These are phyloP conservation scores for Pichia sp. DNA, from an alignment of 1,139 yeast species.

Conservation along the genomic window DNA sequence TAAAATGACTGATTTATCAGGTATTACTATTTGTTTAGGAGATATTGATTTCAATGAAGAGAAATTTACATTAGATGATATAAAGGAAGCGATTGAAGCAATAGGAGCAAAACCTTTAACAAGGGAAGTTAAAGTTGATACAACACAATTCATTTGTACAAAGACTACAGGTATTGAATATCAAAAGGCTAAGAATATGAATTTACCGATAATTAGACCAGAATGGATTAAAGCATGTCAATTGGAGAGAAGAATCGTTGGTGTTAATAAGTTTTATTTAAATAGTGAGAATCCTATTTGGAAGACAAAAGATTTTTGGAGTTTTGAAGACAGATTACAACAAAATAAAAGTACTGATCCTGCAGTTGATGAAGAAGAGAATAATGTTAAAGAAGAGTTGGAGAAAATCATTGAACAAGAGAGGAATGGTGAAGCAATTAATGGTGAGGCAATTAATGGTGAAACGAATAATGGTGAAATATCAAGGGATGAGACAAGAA, in stretches of 20 bases:
- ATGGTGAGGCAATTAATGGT: not conserved
- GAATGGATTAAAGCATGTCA: slow-evolving; percentile 97
- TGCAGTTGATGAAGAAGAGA: not conserved
- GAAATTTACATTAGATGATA: slow-evolving; percentile 49
- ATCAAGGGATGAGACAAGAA: too few species aligned
- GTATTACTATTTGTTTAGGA: slow-evolving; percentile 88
- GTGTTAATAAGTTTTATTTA: slow-evolving; percentile 80
- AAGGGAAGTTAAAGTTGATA: slow-evolving; percentile 68
- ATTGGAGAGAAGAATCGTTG: slow-evolving; percentile 79
- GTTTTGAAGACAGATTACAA: not conserved
- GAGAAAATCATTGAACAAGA: not conserved
- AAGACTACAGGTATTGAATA: slow-evolving; percentile 41
- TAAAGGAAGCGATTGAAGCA: slow-evolving; percentile 51
- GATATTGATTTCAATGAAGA: slow-evolving; percentile 55
- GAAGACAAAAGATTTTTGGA: slow-evolving; percentile 30
- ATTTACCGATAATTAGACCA: slow-evolving; percentile 91
- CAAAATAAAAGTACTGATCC: not conserved
- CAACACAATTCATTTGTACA: slow-evolving; percentile 89
- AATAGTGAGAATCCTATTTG: slow-evolving; percentile 34
- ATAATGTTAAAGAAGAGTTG: not conserved
- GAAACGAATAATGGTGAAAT: not conserved
- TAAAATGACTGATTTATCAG: slow-evolving; percentile 92
- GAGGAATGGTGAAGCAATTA: not conserved
- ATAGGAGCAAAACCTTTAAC: slow-evolving; percentile 88
- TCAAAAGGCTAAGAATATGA: slow-evolving; percentile 74